Conservation (phyloP, 1,284 basidiomycete genomes). For the Papiliotrema laurentii region DNA sequence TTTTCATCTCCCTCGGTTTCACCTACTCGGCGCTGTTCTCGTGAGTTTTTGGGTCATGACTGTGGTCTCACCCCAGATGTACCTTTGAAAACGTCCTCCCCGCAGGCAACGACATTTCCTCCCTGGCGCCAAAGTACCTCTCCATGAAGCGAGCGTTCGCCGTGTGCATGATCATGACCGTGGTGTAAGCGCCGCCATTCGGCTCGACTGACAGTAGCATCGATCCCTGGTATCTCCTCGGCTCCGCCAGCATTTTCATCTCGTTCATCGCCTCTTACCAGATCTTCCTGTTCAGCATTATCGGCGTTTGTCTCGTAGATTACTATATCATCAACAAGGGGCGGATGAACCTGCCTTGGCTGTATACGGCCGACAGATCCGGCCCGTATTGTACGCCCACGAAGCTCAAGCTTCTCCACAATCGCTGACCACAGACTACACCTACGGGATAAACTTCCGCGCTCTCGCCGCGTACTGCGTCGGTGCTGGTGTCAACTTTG, state of each 20-base stretch:
- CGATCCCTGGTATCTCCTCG: constrained; percentile 70
- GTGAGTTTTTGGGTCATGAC: constrained; percentile 7
- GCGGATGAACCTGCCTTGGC: constrained; percentile 62
- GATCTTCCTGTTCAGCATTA: constrained; percentile 72
- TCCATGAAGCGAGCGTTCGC: constrained; percentile 77
- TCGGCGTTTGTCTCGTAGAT: constrained; percentile 73
- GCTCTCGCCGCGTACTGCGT: constrained; percentile 23
- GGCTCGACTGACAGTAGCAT: constrained; percentile 11
- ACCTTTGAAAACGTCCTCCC: constrained; percentile 30
- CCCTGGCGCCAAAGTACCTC: constrained; percentile 63
- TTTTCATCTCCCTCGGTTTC: constrained; percentile 62
- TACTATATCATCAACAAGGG: constrained; percentile 72
- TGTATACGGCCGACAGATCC: constrained; percentile 58
- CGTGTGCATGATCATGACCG: constrained; percentile 51
- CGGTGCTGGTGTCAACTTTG: constrained; percentile 27
- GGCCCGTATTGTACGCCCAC: constrained; percentile 20
- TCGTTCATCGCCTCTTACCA: constrained; percentile 63
- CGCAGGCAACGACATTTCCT: constrained; percentile 24
- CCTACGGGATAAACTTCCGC: constrained; percentile 62
- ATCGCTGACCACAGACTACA: constrained; percentile 51
- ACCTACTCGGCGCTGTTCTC: constrained; percentile 32
- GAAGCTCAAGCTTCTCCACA: neutral
- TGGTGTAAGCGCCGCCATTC: constrained; percentile 11
- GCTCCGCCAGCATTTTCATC: constrained; percentile 67
- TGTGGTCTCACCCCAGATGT: neutral